Evolutionary conservation across 805 yeast genomes (phyloP).

Genomic region (Brettanomyces anomalus): DNA sequence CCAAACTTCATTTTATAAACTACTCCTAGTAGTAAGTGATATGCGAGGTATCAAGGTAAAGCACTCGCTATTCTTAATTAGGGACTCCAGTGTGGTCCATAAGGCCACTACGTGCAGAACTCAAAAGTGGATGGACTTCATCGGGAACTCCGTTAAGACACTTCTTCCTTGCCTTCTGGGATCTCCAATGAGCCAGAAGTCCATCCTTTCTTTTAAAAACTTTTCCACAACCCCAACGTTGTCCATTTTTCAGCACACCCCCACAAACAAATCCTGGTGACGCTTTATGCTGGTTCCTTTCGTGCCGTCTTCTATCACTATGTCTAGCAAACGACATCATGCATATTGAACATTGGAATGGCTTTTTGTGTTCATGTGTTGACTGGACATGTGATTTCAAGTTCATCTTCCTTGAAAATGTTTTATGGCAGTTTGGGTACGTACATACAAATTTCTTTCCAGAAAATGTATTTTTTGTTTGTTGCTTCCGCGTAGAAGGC

Average conservation of each 20-base stretch:
- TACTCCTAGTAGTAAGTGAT: too few species aligned
- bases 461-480: neutral
- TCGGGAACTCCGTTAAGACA: constrained; percentile 17
- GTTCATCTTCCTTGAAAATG: constrained; percentile 26
- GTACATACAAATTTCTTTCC: constrained; percentile 17
- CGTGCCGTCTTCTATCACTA: constrained; percentile 26
- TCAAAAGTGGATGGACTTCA: constrained; percentile 5
- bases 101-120: constrained; percentile 3
- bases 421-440: constrained; percentile 20
- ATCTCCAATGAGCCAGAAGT: constrained; percentile 28
- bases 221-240: constrained; percentile 28
- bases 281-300: constrained; percentile 24
- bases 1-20: too few species aligned
- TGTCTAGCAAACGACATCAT: constrained; percentile 25
- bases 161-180: constrained; percentile 25
- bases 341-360: constrained; percentile 23
- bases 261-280: constrained; percentile 20
- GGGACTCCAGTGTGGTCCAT: constrained; percentile 4
- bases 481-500: neutral
- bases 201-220: constrained; percentile 28
- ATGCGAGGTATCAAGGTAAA: too few species aligned
- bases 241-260: constrained; percentile 21
- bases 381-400: constrained; percentile 26
- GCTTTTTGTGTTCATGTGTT: constrained; percentile 25
- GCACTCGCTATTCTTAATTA: neutral